Evolutionary conservation across 768 basidiomycete genomes (phyloP), one percentile per base, ranked within the genome.

Genomic region (Serendipita sp.): DNA sequence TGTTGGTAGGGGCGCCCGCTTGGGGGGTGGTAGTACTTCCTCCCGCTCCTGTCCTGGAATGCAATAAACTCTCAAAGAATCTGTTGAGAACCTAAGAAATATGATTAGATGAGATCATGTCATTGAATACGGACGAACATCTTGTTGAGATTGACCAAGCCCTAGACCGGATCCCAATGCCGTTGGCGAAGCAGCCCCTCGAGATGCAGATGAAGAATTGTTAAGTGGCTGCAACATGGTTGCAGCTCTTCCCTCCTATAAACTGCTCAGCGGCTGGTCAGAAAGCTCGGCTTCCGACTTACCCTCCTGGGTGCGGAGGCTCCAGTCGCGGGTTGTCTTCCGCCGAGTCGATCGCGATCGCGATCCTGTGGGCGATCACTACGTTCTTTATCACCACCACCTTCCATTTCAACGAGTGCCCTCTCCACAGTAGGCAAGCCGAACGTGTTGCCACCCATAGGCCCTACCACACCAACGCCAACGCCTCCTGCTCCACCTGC

Each of bases 381-480:
- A 18, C 56, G 23, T 5, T 60, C 56, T 35, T 8, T 28, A 3
- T 60, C 71, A 3, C 81, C 81, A 23, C 67, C 67, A 60, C 80
- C 80, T 70, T 95, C 91, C 91, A 96, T 92, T 65, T 93, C 91
- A 23, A 80, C 81, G 65, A 96, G 79, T 1, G 89, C 92, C 63
- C 84, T 84, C 73, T 93, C 92, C 44, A 97, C 95, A 65, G 79
- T 86, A 1, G 94, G 93, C 60, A 97, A 76, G 70, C 75, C 88
- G 75, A 94, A 86, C 66, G 85, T 89, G 69, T 85, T 88, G 72
- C 85, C 88, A 64, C 88, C 89, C 75, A 99, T 82, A 0, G 95
- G 95, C 1, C 95, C 95, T 10, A 99, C 95, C 54, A 96, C 84
- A 32, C 94, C 91, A 0, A 71, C 67, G 28, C 54, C 64, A 36